A percentile compares a stretch with the other conserved stretches of the same genome.
phyloP scores from a whole-genome alignment of 1,284 basidiomycete species.

The Moniliophthora roreri region DNA sequence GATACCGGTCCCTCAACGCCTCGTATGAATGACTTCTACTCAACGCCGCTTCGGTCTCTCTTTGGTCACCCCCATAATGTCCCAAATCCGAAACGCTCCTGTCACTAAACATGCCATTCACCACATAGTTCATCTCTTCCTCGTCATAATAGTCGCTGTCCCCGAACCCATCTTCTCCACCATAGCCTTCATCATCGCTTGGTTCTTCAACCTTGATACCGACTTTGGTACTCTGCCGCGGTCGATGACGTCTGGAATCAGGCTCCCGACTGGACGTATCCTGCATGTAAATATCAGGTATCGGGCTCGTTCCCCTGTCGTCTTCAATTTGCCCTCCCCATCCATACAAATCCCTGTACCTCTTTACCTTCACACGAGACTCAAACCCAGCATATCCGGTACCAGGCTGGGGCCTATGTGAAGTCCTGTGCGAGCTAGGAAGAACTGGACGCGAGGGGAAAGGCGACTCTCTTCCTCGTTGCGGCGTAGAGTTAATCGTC shows the following conservation, averaged over 20 bases:
- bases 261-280: not conserved
- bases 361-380: slow-evolving; percentile 9
- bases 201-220: slow-evolving; percentile 13
- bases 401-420: not conserved
- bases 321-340: not conserved
- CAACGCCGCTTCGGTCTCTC: slow-evolving; percentile 17
- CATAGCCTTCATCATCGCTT: slow-evolving; percentile 8
- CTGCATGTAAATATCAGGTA: not conserved
- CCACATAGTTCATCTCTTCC: slow-evolving; percentile 9
- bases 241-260: slow-evolving; percentile 1
- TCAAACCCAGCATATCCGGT: slow-evolving; percentile 5
- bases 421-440: not conserved
- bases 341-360: slow-evolving; percentile 13
- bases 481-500: not conserved
- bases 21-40: slow-evolving; percentile 28
- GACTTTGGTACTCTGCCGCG: slow-evolving; percentile 7
- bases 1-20: slow-evolving; percentile 16
- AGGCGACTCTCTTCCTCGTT: slow-evolving; percentile 10
- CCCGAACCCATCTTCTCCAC: not conserved
- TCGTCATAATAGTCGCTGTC: not conserved
- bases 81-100: not conserved
- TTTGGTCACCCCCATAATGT: slow-evolving; percentile 4
- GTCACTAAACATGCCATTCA: slow-evolving; percentile 1
- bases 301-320: not conserved
- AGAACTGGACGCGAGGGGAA: not conserved